phyloP scores from a whole-genome alignment of 2,329 filamentous ascomycete genomes.

The Hortaea sp. region DNA sequence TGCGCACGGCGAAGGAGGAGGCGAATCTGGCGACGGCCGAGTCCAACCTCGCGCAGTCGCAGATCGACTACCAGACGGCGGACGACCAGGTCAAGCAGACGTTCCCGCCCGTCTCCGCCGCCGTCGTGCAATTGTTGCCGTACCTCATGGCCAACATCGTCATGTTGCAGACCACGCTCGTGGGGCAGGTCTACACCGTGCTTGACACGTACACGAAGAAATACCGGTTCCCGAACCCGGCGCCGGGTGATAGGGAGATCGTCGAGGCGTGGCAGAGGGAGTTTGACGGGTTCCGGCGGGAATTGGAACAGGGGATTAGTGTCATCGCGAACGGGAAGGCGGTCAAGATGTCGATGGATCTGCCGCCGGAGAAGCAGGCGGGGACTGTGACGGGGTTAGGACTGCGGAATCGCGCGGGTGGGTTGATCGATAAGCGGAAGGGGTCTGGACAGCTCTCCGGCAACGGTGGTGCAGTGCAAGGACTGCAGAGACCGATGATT shows the following conservation, averaged over 20 bases:
- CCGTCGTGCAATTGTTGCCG: constrained; percentile 64
- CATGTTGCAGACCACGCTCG: constrained; percentile 64
- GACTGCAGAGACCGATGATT: too few relatives aligned
- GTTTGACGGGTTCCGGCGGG: constrained; percentile 53
- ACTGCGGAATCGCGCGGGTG: constrained; percentile 29
- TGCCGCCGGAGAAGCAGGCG: constrained; percentile 34
- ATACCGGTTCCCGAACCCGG: constrained; percentile 58
- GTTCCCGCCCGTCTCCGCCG: constrained; percentile 60
- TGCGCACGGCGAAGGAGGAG: constrained; percentile 64
- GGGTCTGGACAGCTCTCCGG: not conserved
- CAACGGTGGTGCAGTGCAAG: not conserved
- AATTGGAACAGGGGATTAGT: constrained; percentile 53
- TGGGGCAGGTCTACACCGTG: constrained; percentile 69
- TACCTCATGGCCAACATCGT: constrained; percentile 61
- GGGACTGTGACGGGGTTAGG: constrained; percentile 39
- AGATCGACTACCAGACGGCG: constrained; percentile 60
- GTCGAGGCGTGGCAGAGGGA: constrained; percentile 54
- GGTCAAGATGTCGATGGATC: constrained; percentile 45
- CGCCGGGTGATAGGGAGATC: constrained; percentile 63
- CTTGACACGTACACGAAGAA: constrained; percentile 64
- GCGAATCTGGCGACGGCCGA: constrained; percentile 60
- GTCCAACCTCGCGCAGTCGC: constrained; percentile 53
- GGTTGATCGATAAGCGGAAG: not conserved
- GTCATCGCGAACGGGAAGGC: constrained; percentile 59
- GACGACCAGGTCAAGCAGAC: constrained; percentile 64